phyloP scores from a whole-genome alignment of 116 monocot genomes.

The Phalaenopsis hybrid region DNA sequence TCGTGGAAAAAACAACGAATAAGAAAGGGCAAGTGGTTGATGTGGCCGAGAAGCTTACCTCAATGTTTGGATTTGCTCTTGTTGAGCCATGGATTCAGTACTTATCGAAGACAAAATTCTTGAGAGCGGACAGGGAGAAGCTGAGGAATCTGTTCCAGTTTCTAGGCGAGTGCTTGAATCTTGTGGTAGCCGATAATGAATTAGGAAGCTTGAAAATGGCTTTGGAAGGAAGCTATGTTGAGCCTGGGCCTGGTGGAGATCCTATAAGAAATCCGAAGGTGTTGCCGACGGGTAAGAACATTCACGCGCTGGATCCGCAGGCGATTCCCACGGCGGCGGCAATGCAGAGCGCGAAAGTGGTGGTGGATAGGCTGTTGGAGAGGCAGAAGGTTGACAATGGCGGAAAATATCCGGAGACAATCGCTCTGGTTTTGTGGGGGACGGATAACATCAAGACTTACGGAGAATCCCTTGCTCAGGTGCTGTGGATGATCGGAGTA shows the following conservation, averaged over 20 bases:
- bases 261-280: constrained; percentile 96
- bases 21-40: constrained; percentile 84
- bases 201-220: constrained; percentile 78
- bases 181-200: constrained; percentile 82
- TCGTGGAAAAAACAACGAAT: constrained; percentile 76
- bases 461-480: constrained; percentile 90
- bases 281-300: constrained; percentile 97
- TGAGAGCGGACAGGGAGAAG: constrained; percentile 85
- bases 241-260: constrained; percentile 93
- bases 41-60: constrained; percentile 63
- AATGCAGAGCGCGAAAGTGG: constrained; percentile 90
- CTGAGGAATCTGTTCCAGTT: constrained; percentile 65
- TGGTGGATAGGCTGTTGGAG: constrained; percentile 82
- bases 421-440: constrained; percentile 95
- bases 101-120: constrained; percentile 80
- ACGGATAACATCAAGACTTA: constrained; percentile 99
- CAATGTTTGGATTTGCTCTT: constrained; percentile 81
- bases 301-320: constrained; percentile 96
- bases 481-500: constrained; percentile 95
- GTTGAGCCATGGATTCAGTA: constrained; percentile 89
- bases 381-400: constrained; percentile 91
- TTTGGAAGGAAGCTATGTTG: constrained; percentile 79
- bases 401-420: constrained; percentile 84
- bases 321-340: constrained; percentile 85
- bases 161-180: constrained; percentile 73